Evolutionary conservation across 768 basidiomycete genomes (phyloP).

Genomic region (Lactarius indigo): DNA sequence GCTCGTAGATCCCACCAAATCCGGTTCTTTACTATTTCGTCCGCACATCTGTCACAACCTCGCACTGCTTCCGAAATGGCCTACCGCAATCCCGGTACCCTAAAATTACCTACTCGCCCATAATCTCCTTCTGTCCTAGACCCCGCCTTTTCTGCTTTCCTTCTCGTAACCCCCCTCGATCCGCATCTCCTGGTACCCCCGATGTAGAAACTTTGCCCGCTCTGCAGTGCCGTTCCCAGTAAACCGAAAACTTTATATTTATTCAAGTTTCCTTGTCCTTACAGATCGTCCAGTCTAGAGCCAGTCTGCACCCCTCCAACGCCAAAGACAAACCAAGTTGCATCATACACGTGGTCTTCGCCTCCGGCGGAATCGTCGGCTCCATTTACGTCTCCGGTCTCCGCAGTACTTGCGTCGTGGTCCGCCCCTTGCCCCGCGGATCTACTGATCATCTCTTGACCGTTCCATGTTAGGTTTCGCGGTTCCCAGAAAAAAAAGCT

Average conservation of each 20-base stretch:
- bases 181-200: neutral
- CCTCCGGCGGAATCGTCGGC: neutral
- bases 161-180: slow-evolving; percentile 16
- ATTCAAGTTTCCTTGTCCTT: neutral
- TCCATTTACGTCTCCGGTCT: neutral
- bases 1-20: slow-evolving; percentile 18
- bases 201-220: neutral
- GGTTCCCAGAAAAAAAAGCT: neutral
- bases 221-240: neutral
- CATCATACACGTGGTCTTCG: slow-evolving; percentile 5
- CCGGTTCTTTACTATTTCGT: slow-evolving; percentile 14
- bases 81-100: slow-evolving; percentile 1
- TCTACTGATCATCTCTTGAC: slow-evolving; percentile 4
- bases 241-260: neutral
- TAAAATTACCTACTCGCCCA: neutral
- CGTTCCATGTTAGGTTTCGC: neutral
- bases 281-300: neutral
- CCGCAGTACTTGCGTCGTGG: neutral
- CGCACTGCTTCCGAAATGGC: slow-evolving; percentile 15
- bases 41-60: slow-evolving; percentile 11
- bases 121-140: slow-evolving; percentile 4
- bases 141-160: slow-evolving; percentile 9
- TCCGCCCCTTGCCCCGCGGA: slow-evolving; percentile 7
- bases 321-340: neutral
- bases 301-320: neutral